These are phyloP conservation scores for Kitagawia praeruptora DNA, from an alignment of 129 eudicot species.

Conservation along the genomic window DNA sequence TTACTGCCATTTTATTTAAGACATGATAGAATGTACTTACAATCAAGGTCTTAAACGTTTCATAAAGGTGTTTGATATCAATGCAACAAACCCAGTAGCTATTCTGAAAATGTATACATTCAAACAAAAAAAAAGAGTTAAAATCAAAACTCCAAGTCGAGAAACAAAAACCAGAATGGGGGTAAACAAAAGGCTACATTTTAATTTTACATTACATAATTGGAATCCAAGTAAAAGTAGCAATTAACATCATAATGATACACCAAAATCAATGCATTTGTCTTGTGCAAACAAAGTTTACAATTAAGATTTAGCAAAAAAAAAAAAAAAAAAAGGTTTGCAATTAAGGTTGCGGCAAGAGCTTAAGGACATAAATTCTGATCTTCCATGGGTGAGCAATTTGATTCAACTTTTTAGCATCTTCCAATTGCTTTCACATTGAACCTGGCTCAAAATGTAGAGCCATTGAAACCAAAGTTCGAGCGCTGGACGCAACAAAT, in stretches of 20 bases:
- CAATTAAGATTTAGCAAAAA: neutral
- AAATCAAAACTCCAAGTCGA: neutral
- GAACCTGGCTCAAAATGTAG: conserved; percentile 52
- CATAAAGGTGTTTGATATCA: no score
- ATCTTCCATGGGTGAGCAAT: neutral
- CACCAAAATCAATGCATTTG: neutral
- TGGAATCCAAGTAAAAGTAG: neutral
- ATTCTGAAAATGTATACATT: no score
- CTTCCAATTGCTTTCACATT: neutral
- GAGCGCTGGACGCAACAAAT: conserved; percentile 47
- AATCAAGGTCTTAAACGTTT: no score
- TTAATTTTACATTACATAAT: neutral
- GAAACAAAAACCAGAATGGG: neutral
- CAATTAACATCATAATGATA: neutral
- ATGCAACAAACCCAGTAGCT: neutral
- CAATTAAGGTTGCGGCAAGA: neutral
- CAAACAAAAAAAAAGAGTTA: neutral
- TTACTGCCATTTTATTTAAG: no score
- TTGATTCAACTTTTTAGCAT: neutral
- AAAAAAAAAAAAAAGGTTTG: neutral
- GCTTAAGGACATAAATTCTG: neutral
- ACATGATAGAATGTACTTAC: no score
- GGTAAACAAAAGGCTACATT: neutral
- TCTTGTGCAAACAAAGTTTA: neutral
- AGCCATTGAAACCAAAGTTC: conserved; percentile 78